These are phyloP conservation scores for Sporisorium sorghi DNA, from an alignment of 1,284 basidiomycete species.

Conservation along the genomic window DNA sequence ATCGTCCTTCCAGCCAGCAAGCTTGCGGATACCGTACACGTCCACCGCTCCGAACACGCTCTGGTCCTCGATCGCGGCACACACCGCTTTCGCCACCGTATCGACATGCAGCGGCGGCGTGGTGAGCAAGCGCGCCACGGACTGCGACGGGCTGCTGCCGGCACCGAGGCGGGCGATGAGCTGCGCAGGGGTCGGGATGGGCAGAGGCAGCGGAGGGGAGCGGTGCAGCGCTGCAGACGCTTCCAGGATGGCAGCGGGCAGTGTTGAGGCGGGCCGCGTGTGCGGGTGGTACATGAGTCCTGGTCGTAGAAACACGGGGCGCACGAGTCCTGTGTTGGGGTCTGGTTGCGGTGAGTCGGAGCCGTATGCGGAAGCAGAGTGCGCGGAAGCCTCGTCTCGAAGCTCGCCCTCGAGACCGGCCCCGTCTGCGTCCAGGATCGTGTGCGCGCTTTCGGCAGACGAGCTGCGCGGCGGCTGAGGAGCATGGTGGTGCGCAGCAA, in stretches of 20 bases:
- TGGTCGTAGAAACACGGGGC: slow-evolving; percentile 67
- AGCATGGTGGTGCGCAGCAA: slow-evolving; percentile 76
- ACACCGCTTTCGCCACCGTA: slow-evolving; percentile 88
- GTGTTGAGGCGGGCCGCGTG: slow-evolving; percentile 84
- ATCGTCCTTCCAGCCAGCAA: slow-evolving; percentile 59
- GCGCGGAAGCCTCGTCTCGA: slow-evolving; percentile 16
- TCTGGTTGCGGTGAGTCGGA: background rate
- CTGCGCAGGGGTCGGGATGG: slow-evolving; percentile 74
- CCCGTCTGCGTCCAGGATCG: slow-evolving; percentile 46
- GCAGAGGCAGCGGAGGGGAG: slow-evolving; percentile 70
- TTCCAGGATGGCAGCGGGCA: slow-evolving; percentile 85
- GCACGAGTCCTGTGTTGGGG: slow-evolving; percentile 12
- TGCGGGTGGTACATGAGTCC: slow-evolving; percentile 97
- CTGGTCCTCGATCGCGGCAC: slow-evolving; percentile 71
- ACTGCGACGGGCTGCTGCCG: slow-evolving; percentile 69
- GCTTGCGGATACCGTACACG: slow-evolving; percentile 47
- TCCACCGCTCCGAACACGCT: slow-evolving; percentile 50
- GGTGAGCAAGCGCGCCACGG: slow-evolving; percentile 80
- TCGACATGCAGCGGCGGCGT: slow-evolving; percentile 94
- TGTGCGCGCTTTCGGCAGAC: background rate
- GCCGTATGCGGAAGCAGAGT: background rate
- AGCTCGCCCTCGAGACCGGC: slow-evolving; percentile 46
- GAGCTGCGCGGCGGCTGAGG: slow-evolving; percentile 78
- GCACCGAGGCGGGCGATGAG: slow-evolving; percentile 32
- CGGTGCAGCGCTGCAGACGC: slow-evolving; percentile 70